These are phyloP conservation scores for Handroanthus guayacan DNA, from an alignment of 257 asterid genomes.

Conservation along the genomic window DNA sequence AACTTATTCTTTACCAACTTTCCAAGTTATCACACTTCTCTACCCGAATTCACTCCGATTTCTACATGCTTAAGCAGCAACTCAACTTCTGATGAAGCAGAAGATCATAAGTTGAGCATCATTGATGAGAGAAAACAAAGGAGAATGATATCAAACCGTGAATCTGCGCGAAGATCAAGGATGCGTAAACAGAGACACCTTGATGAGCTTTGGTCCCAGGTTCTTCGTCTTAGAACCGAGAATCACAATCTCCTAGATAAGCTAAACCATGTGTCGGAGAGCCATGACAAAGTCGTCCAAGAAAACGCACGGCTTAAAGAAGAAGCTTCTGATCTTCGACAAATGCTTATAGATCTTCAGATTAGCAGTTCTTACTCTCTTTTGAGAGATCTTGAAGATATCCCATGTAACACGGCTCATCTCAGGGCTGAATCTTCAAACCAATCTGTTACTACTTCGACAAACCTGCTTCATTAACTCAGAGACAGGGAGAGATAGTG, in stretches of 20 bases:
- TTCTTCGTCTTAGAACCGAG: constrained; percentile 67
- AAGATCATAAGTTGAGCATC: constrained; percentile 55
- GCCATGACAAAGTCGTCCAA: constrained; percentile 61
- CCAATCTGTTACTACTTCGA: constrained; percentile 47
- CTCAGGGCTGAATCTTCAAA: constrained; percentile 61
- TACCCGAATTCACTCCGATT: constrained; percentile 39
- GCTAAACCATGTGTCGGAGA: constrained; percentile 58
- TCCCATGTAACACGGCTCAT: constrained; percentile 74
- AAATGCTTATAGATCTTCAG: constrained; percentile 60
- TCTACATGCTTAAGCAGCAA: constrained; percentile 57
- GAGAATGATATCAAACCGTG: constrained; percentile 90
- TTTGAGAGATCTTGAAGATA: constrained; percentile 63
- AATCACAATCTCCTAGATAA: constrained; percentile 65
- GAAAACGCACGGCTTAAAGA: constrained; percentile 73
- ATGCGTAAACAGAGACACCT: constrained; percentile 94
- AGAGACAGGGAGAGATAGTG: constrained; percentile 26
- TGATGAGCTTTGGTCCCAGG: constrained; percentile 87
- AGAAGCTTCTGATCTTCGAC: constrained; percentile 74
- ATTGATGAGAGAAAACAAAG: constrained; percentile 79
- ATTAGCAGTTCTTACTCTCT: constrained; percentile 53
- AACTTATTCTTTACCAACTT: constrained; percentile 47
- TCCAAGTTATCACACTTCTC: constrained; percentile 42
- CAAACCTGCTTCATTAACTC: constrained; percentile 50
- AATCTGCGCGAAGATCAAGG: constrained; percentile 90
- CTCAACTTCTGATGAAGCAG: constrained; percentile 84